phyloP scores from a whole-genome alignment of 2,329 filamentous ascomycete genomes.

The Stemphylium beticola region DNA sequence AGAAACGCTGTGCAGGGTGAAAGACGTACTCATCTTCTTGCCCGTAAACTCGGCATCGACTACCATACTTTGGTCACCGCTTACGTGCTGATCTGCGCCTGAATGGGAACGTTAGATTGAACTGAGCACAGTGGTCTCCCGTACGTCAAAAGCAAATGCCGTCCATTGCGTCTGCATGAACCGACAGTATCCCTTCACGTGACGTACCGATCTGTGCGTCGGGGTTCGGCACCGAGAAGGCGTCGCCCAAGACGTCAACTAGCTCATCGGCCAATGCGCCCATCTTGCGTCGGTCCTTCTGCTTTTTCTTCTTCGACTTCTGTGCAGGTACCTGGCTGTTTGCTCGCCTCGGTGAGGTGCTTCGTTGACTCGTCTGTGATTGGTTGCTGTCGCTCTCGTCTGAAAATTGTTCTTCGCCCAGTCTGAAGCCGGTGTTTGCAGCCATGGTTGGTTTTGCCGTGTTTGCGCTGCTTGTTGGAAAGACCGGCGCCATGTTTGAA shows the following conservation, averaged over 20 bases:
- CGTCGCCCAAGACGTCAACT: conserved; percentile 22
- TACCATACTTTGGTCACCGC: conserved; percentile 19
- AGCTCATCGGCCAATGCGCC: conserved; percentile 30
- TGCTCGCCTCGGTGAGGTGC: conserved; percentile 21
- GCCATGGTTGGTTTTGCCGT: not conserved
- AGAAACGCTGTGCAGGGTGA: not conserved
- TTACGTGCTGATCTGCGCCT: conserved; percentile 4
- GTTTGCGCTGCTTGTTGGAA: not conserved
- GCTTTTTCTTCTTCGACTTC: conserved; percentile 17
- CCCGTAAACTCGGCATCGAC: conserved; percentile 11
- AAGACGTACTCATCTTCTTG: conserved; percentile 30
- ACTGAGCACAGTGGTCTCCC: not conserved
- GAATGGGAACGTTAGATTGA: not conserved
- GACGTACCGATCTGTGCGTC: conserved; percentile 19
- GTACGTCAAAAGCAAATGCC: conserved; percentile 2
- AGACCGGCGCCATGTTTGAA: conserved; percentile 16
- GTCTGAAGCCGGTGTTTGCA: conserved; percentile 20
- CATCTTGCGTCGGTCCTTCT: conserved; percentile 29
- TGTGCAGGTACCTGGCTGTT: conserved; percentile 16
- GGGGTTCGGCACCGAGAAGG: conserved; percentile 16
- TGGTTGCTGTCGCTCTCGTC: conserved; percentile 33
- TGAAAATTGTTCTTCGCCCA: conserved; percentile 17
- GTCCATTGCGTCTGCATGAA: conserved; percentile 1
- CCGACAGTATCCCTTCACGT: not conserved
- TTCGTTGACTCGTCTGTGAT: conserved; percentile 30